Evolutionary conservation across 495 filamentous ascomycete genomes (phyloP).

Genomic region (Pyrenula massariospora): DNA sequence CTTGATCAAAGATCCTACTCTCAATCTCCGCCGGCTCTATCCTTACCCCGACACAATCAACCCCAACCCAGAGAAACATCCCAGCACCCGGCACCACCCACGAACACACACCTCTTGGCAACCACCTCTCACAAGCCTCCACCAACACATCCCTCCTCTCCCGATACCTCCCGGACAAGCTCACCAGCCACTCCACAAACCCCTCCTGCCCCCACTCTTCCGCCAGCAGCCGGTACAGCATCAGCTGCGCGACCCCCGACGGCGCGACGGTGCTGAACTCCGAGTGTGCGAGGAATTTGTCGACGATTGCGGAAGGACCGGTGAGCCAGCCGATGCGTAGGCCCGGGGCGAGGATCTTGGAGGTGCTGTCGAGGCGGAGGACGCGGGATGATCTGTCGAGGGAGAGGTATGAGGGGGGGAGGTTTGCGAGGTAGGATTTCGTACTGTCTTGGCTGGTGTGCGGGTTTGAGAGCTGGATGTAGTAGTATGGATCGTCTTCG

Average conservation of each 20-base stretch:
- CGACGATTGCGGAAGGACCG: slow-evolving; percentile 11
- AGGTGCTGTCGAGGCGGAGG: slow-evolving; percentile 25
- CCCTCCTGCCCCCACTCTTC: slow-evolving; percentile 16
- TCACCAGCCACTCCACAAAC: slow-evolving; percentile 12
- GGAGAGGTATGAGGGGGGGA: slow-evolving; percentile 23
- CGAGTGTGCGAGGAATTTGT: slow-evolving; percentile 10
- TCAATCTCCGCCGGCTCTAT: not conserved
- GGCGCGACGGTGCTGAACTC: slow-evolving; percentile 11
- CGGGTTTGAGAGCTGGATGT: slow-evolving; percentile 6
- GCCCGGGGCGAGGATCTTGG: slow-evolving; percentile 20
- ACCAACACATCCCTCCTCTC: slow-evolving; percentile 10
- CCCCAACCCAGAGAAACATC: slow-evolving; percentile 11
- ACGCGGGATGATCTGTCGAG: slow-evolving; percentile 51
- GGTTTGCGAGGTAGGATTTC: slow-evolving; percentile 20
- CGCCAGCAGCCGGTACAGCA: slow-evolving; percentile 16
- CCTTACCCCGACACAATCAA: not conserved
- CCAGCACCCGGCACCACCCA: slow-evolving; percentile 8
- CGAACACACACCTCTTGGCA: slow-evolving; percentile 7
- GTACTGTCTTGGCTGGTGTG: slow-evolving; percentile 21
- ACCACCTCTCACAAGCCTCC: slow-evolving; percentile 8
- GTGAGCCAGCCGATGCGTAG: slow-evolving; percentile 20
- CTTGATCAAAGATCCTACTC: slow-evolving; percentile 39
- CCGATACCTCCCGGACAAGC: slow-evolving; percentile 9
- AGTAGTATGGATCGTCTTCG: slow-evolving; percentile 68
- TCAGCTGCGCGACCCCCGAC: slow-evolving; percentile 16